These are phyloP conservation scores for Aspergillus nomiae DNA, from an alignment of 2,329 filamentous ascomycete species.

Conservation along the genomic window DNA sequence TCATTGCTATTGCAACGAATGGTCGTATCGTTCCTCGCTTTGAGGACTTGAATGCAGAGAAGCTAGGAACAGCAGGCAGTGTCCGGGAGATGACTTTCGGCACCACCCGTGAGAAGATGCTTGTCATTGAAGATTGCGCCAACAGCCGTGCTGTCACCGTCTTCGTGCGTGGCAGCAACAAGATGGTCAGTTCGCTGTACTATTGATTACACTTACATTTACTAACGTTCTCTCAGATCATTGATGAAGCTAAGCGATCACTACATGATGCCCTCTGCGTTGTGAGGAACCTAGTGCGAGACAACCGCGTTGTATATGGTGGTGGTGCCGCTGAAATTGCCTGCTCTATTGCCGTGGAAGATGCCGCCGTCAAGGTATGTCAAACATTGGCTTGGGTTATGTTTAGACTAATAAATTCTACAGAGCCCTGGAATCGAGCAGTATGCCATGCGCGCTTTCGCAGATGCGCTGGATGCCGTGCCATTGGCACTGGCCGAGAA, in stretches of 20 bases:
- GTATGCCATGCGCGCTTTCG: conserved; percentile 97
- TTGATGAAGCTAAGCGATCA: conserved; percentile 97
- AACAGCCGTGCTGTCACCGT: conserved; percentile 96
- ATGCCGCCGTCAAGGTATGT: conserved; percentile 77
- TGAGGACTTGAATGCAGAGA: conserved; percentile 87
- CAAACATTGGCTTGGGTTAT: background rate
- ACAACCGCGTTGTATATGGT: conserved; percentile 97
- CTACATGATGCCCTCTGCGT: conserved; percentile 97
- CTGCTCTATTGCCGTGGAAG: conserved; percentile 93
- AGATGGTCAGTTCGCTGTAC: conserved; percentile 72
- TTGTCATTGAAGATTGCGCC: conserved; percentile 98
- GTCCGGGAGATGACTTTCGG: conserved; percentile 96
- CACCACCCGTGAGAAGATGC: conserved; percentile 98
- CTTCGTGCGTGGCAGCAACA: conserved; percentile 97
- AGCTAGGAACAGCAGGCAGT: conserved; percentile 85
- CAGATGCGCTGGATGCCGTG: conserved; percentile 88
- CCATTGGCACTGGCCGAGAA: conserved; percentile 98
- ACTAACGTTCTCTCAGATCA: conserved; percentile 66
- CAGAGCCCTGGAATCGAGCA: conserved; percentile 94
- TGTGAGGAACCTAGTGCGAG: conserved; percentile 90
- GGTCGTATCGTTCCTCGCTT: conserved; percentile 96
- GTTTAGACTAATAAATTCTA: conserved; percentile 8
- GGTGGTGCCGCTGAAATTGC: conserved; percentile 96
- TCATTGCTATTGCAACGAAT: conserved; percentile 98
- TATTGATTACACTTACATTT: background rate